phyloP scores from a whole-genome alignment of 108 stramenopile genomes.

The Mayamaea pseudoterrestris region DNA sequence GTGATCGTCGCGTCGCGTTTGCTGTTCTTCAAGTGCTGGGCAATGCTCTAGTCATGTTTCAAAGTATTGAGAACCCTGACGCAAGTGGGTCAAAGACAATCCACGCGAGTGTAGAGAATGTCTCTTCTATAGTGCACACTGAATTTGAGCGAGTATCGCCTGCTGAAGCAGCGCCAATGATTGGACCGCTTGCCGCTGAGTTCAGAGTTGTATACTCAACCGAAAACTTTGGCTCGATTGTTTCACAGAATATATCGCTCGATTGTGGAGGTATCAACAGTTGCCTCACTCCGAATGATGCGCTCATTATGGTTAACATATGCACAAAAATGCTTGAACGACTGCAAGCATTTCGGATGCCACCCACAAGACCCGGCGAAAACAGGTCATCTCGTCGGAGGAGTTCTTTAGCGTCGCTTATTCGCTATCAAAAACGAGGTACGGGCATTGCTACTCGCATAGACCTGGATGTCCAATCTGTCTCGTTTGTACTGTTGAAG shows the following conservation, averaged over 20 bases:
- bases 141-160: conserved; percentile 29
- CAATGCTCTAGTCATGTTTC: conserved; percentile 60
- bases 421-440: conserved; percentile 45
- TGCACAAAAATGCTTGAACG: conserved; percentile 36
- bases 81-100: conserved; percentile 47
- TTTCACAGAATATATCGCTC: conserved; percentile 56
- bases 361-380: neutral
- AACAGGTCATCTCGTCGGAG: neutral
- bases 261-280: conserved; percentile 49
- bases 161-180: conserved; percentile 28
- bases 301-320: conserved; percentile 38
- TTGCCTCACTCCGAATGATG: conserved; percentile 48
- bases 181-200: conserved; percentile 47
- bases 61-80: conserved; percentile 65
- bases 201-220: conserved; percentile 52
- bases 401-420: conserved; percentile 8
- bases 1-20: conserved; percentile 6
- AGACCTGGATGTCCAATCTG: conserved; percentile 32
- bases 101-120: conserved; percentile 56
- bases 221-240: conserved; percentile 39
- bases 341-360: neutral
- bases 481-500: conserved; percentile 45
- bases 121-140: conserved; percentile 44
- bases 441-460: conserved; percentile 63
- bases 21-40: conserved; percentile 52